Base-by-base conservation (phyloP, 805 yeast genomes). In the Suhomyces sp. region DNA sequence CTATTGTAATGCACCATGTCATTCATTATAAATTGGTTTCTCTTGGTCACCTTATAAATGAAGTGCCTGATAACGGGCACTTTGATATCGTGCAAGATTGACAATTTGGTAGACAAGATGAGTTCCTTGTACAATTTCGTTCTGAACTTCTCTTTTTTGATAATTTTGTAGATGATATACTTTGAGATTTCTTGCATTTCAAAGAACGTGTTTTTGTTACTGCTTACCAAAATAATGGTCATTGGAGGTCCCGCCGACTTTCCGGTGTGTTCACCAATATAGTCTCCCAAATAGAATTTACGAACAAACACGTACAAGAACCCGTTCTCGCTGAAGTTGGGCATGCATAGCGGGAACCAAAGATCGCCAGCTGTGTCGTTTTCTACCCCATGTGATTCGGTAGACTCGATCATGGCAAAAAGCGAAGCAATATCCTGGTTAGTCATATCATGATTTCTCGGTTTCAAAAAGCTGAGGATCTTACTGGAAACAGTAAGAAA, bases 291-390 rank as follows among this genome's bases (percentile, higher is more conserved):
- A 19, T 58, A 55, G 33, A 71, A 61, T 24, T 56, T 60, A 52
- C 83, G 84, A 43, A 91, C 87, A 61, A 87, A 89, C 10, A 90
- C 84, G 62, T 94, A 88, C 5, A 93, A 69, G 61, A 92, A 94
- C 8, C 99, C 99, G 56, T 84, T 84, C 1, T 89, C 72, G 63
- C 94, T 93, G 73, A 93, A 93, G 58, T 87, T 83, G 0, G 98
- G 97, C 65, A 93, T 76, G 67, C 99, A 93, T 0, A 93, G 76
- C 0, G 99, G 99, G 10, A 89, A 81, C 98, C 98, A 94, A 52
- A 90, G 81, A 62, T 92, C 97, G 58, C 87, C 87, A 51, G 75
- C 63, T 57, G 79, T 55, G 60, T 49, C 52, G 24, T 50, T 51
- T 27, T 27, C 31, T 2, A 47, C 41, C 6, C 51, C 57, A n/a